Percentiles rank a stretch among this genome's conserved stretches.
Evolutionary conservation across 2,329 filamentous ascomycete genomes (phyloP).

Genomic region (Chaetomiaceae sp.): DNA sequence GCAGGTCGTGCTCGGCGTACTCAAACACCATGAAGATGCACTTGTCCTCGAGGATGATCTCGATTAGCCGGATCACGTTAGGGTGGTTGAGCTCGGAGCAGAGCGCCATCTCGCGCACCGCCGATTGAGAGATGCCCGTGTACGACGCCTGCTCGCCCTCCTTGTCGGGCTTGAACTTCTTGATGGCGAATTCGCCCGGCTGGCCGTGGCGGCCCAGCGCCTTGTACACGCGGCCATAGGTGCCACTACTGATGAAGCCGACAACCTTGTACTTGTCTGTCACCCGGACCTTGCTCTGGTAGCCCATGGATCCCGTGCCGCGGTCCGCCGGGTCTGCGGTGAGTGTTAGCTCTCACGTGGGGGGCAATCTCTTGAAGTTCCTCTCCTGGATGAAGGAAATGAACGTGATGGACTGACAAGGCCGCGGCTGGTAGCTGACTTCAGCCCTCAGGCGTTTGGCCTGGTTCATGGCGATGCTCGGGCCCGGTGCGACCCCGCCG

Average conservation of each 20-base stretch:
- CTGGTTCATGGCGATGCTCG: conserved; percentile 17
- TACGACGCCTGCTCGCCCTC: conserved; percentile 93
- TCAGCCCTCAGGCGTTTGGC: conserved; percentile 20
- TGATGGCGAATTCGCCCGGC: conserved; percentile 89
- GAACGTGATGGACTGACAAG: conserved; percentile 21
- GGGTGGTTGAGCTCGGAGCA: conserved; percentile 86
- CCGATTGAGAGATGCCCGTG: conserved; percentile 95
- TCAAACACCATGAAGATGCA: conserved; percentile 99
- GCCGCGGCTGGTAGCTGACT: conserved; percentile 21
- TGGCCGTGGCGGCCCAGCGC: conserved; percentile 71
- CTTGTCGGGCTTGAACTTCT: conserved; percentile 99
- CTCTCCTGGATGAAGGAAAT: not conserved
- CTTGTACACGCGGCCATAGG: conserved; percentile 97
- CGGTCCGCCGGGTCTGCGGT: conserved; percentile 50
- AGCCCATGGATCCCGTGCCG: conserved; percentile 44
- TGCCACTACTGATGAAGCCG: conserved; percentile 96
- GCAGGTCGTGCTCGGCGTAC: conserved; percentile 93
- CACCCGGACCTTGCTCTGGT: conserved; percentile 78
- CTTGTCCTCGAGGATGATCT: conserved; percentile 97
- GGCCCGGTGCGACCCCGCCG: not conserved
- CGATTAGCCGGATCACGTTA: conserved; percentile 85
- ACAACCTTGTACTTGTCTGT: conserved; percentile 93
- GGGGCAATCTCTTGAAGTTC: not conserved
- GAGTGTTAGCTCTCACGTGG: conserved; percentile 33
- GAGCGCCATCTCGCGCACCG: conserved; percentile 93